Evolutionary conservation across 2,329 filamentous ascomycete genomes (phyloP).

Genomic region (Teratosphaeria epicoccoides): DNA sequence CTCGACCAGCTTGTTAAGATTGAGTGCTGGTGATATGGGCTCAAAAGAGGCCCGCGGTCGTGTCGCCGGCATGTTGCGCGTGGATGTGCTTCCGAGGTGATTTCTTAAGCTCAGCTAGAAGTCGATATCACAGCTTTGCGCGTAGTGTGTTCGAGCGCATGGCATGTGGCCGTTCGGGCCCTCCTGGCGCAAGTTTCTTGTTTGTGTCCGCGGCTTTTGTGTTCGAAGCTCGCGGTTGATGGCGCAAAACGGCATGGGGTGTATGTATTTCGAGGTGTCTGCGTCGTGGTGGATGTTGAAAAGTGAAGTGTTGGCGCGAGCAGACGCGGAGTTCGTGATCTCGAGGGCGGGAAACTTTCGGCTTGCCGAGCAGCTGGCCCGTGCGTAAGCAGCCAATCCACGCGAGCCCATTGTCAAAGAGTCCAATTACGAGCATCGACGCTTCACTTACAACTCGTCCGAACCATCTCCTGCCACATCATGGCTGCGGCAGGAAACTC

Average conservation of each 20-base stretch:
- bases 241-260: not conserved
- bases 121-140: not conserved
- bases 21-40: slow-evolving; percentile 75
- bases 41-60: slow-evolving; percentile 84
- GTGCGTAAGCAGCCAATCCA: not conserved
- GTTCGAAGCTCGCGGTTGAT: not conserved
- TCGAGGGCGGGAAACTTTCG: not conserved
- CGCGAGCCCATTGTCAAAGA: not conserved
- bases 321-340: not conserved
- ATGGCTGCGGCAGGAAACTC: slow-evolving; percentile 6
- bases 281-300: not conserved
- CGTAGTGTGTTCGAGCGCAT: not conserved
- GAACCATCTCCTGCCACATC: not conserved
- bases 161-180: not conserved
- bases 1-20: slow-evolving; percentile 66
- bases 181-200: not conserved
- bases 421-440: not conserved
- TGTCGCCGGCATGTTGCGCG: slow-evolving; percentile 57
- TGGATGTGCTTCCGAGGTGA: not conserved
- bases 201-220: not conserved
- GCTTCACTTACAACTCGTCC: not conserved
- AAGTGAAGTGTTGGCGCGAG: not conserved
- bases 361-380: not conserved
- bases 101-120: not conserved
- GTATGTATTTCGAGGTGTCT: not conserved